Percentiles rank a stretch among this genome's conserved stretches.
Evolutionary conservation across 23 red algal species (phyloP).

Genomic region (Agarophyton chilense): DNA sequence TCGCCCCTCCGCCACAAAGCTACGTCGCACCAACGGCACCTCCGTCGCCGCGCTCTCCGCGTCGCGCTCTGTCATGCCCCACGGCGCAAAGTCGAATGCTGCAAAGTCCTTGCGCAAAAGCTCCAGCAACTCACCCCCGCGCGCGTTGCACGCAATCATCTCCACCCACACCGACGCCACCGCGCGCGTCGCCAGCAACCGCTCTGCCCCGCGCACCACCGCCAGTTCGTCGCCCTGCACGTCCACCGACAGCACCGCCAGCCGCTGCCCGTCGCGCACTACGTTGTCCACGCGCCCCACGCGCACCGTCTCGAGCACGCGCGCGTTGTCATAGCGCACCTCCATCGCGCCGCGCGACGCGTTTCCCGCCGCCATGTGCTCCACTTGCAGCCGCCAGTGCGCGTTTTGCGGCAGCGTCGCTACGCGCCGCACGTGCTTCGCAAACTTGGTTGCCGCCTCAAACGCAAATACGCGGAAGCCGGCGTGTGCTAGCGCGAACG

Average conservation of each 20-base stretch:
- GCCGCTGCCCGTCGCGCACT: conserved; percentile 8
- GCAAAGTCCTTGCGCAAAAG: conserved; percentile 37
- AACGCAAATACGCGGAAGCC: conserved; percentile 37
- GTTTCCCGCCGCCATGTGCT: conserved; percentile 9
- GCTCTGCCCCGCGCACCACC: conserved; percentile 15
- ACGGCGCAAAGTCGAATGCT: conserved; percentile 65
- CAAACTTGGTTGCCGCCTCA: conserved; percentile 36
- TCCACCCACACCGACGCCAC: conserved; percentile 51
- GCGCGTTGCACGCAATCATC: conserved; percentile 49
- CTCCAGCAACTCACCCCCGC: background rate
- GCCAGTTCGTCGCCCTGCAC: conserved; percentile 65
- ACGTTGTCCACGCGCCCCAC: conserved; percentile 23
- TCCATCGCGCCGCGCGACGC: background rate
- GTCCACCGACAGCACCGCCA: conserved; percentile 44
- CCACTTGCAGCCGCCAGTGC: conserved; percentile 20
- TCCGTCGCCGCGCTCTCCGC: background rate
- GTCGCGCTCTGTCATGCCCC: conserved; percentile 18
- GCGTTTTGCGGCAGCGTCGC: background rate
- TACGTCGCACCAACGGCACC: background rate
- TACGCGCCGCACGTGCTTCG: background rate
- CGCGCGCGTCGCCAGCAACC: background rate
- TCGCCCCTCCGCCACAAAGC: background rate
- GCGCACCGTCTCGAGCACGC: conserved; percentile 1
- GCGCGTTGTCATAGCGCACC: conserved; percentile 47
- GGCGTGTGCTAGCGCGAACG: background rate